Base-by-base conservation (phyloP, 768 basidiomycete genomes). In the Termitomyces sp. region DNA sequence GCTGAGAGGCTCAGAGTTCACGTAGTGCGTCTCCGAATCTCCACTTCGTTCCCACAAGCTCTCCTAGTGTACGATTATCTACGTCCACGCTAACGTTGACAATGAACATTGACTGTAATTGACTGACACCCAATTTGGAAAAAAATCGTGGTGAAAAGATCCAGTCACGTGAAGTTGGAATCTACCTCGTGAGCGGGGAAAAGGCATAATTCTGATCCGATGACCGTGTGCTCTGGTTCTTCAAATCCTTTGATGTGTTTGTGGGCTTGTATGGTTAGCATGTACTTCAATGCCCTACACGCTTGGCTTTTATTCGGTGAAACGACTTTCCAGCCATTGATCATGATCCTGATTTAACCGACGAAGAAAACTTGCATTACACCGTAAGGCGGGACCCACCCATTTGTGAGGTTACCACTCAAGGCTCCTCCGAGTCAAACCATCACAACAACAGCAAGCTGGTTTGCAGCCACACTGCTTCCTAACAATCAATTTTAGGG, bases 381-480 rank as follows among this genome's bases (percentile, higher is more conserved):
- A 47, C 48, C 16, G 2, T 16, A 16, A 5, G 36, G 32, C 33
- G 52, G 60, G 22, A 28, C 56, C 14, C 44, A n/a, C n/a, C n/a
- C n/a, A n/a, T 54, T 16, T 46, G 35, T 35, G 38, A 52, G 45
- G 58, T 49, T 28, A 54, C 40, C 18, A 48, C 32, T 10, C 5
- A 33, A 49, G 16, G 22, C 35, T 56, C 52, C 32, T 60, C 56
- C 28, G 40, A 54, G 20, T 8, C 45, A 6, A 55, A 56, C 46
- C 41, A 33, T n/a, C n/a, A n/a, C n/a, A n/a, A n/a, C n/a, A n/a
- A n/a, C n/a, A 36, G 38, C 24, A 49, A 54, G n/a, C n/a, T n/a
- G 48, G 55, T 54, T 60, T 38, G 52, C n/a, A 53, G 48, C 52
- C 58, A 46, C 28, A 40, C 14, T 38, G 13, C 13, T 59, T 49